Conservation (phyloP, 768 basidiomycete species). For the Suillus spraguei region DNA sequence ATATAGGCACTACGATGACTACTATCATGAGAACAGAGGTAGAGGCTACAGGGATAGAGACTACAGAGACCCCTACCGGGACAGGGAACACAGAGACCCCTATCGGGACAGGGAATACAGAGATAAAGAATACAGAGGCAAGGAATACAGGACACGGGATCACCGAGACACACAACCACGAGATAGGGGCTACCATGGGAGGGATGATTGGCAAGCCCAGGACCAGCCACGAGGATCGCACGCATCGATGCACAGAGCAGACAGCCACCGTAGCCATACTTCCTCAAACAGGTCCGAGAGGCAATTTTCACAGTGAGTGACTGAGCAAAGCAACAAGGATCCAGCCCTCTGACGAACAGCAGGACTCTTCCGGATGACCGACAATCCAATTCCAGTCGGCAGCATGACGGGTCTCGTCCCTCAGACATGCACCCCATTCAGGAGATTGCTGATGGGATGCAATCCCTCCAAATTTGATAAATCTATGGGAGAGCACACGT, state of each 20-base stretch:
- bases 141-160: conserved; percentile 2
- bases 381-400: conserved; percentile 21
- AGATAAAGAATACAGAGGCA: conserved; percentile 4
- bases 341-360: not conserved
- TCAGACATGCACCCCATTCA: conserved; percentile 18
- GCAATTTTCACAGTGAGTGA: conserved; percentile 24
- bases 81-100: conserved; percentile 19
- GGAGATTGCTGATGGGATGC: conserved; percentile 26
- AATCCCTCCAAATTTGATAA: conserved; percentile 27
- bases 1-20: conserved; percentile 25
- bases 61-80: conserved; percentile 23
- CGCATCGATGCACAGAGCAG: conserved; percentile 18
- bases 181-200: not conserved
- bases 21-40: conserved; percentile 22
- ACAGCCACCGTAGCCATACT: conserved; percentile 23
- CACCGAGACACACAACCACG: conserved; percentile 2
- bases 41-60: conserved; percentile 25
- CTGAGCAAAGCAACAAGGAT: not conserved
- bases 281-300: conserved; percentile 19
- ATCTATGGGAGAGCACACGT: not conserved
- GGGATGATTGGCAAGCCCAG: conserved; percentile 2
- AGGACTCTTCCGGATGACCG: conserved; percentile 31
- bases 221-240: conserved; percentile 25
- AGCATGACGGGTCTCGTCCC: conserved; percentile 21
- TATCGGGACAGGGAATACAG: conserved; percentile 20